Percentiles rank a stretch among this genome's conserved stretches.
These are phyloP conservation scores for Fusarium clavum DNA, from an alignment of 2,329 filamentous ascomycete genomes.

Conservation along the genomic window DNA sequence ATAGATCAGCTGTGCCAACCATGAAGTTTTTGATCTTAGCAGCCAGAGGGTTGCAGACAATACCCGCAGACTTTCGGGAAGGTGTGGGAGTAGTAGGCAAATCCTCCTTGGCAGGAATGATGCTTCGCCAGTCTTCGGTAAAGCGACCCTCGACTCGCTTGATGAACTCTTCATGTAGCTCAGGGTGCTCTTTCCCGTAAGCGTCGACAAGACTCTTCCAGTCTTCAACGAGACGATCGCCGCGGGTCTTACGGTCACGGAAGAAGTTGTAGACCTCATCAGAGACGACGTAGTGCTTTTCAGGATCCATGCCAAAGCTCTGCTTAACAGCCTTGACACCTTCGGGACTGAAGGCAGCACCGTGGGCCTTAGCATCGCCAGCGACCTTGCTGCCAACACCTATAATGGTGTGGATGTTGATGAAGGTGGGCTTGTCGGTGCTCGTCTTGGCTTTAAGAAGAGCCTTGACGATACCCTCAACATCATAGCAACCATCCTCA, in stretches of 20 bases:
- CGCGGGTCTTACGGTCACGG: constrained; percentile 56
- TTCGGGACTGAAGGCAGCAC: constrained; percentile 65
- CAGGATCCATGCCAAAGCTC: constrained; percentile 50
- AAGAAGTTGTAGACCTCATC: constrained; percentile 65
- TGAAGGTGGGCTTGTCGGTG: constrained; percentile 65
- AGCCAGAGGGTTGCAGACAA: constrained; percentile 64
- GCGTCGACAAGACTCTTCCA: constrained; percentile 58
- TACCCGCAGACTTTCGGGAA: constrained; percentile 61
- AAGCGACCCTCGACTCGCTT: constrained; percentile 61
- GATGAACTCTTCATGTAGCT: constrained; percentile 62
- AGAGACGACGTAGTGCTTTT: constrained; percentile 52
- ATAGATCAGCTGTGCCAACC: constrained; percentile 66
- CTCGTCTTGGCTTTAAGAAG: constrained; percentile 58
- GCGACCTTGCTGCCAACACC: constrained; percentile 62
- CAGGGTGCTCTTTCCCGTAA: constrained; percentile 60
- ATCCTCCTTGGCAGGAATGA: constrained; percentile 58
- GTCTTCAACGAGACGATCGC: constrained; percentile 58
- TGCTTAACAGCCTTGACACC: constrained; percentile 59
- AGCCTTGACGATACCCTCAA: constrained; percentile 56
- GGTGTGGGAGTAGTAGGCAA: constrained; percentile 61
- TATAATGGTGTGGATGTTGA: constrained; percentile 69
- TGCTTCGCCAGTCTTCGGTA: constrained; percentile 59
- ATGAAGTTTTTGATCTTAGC: constrained; percentile 60
- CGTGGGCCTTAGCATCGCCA: constrained; percentile 66
- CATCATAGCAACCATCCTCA: constrained; percentile 63